Conservation (phyloP, 2,329 filamentous ascomycete genomes). For the Colletotrichum graminicola region DNA sequence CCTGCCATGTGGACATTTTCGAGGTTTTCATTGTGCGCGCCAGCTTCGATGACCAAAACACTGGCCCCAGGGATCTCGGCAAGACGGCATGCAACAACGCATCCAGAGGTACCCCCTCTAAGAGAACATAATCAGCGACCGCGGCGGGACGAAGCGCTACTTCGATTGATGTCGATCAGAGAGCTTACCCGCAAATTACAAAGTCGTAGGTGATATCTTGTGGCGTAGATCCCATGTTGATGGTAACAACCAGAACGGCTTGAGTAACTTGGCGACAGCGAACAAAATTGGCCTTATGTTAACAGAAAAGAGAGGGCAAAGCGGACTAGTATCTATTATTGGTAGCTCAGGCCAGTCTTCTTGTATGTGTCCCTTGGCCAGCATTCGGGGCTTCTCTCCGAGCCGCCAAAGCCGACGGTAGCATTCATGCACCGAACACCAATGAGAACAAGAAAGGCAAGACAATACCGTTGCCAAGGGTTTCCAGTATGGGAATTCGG, state of each 20-base stretch:
- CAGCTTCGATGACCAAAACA: slow-evolving; percentile 54
- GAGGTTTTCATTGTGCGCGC: slow-evolving; percentile 55
- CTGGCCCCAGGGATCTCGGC: slow-evolving; percentile 50
- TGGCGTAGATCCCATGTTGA: slow-evolving; percentile 27
- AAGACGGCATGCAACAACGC: slow-evolving; percentile 53
- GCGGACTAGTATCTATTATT: neutral
- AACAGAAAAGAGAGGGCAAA: neutral
- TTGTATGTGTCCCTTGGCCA: slow-evolving; percentile 19
- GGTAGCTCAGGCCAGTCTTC: slow-evolving; percentile 8
- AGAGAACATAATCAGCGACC: slow-evolving; percentile 37
- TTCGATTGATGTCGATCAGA: neutral
- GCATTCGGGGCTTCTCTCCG: neutral
- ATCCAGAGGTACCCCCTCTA: slow-evolving; percentile 53
- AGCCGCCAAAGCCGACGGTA: neutral
- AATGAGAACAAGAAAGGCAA: neutral
- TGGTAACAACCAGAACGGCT: too few species aligned
- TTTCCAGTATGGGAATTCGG: too few species aligned
- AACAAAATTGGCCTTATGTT: neutral
- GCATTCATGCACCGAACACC: neutral
- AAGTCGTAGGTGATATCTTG: slow-evolving; percentile 34
- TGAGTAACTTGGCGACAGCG: neutral
- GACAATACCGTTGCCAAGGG: too few species aligned
- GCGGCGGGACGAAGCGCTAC: neutral
- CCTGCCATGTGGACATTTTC: slow-evolving; percentile 65
- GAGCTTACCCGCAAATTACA: slow-evolving; percentile 34